Base-by-base conservation (phyloP, 2,329 filamentous ascomycete genomes). In the Claviceps digitariae region DNA sequence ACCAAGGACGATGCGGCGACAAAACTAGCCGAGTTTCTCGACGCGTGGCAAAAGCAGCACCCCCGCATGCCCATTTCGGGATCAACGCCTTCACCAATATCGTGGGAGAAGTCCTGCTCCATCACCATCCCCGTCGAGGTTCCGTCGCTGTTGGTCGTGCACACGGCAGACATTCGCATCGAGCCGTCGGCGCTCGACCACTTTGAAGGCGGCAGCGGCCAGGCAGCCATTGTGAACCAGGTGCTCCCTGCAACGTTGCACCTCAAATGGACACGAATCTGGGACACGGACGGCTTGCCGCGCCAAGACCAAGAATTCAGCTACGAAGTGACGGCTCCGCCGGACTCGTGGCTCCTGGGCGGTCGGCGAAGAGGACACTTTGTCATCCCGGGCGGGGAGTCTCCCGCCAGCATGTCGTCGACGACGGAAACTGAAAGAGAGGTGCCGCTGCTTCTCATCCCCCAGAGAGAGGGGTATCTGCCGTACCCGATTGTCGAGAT, bases 91-190 rank as follows among this genome's bases (percentile, higher is more conserved):
- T 23, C 61, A 3, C 50, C 55, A 1, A 55, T 23, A 2, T 21
- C 61, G 6, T 52, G 53, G 1, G 56, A 57, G 5, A 71, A 77
- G 21, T 58, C 74, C 67, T 56, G 77, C 77, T 83, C 82, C 13
- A 90, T 98, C 60, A 74, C 86, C 31, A 94, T 98, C 52, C 87
- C 90, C 0, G 90, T 98, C 15, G 89, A 95, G 55, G 82, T 98
- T 1, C 91, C 91, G 0, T 83, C 85, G 1, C 76, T 95, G 2
- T 81, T 87, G 48, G 80, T 95, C 21, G 79, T 97, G 0, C 86
- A 95, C 67, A 94, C 87, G 0, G 84, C 86, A 2, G 81, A 86
- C 51, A 76, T 91, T 29, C 72, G 73, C 29, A 67, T 87, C 1
- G 69, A 74, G 55, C 62, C 60, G 62, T 67, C 63, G 53, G 60